Base-by-base conservation (phyloP, 495 filamentous ascomycete genomes). In the Hyaloscypha variabilis region DNA sequence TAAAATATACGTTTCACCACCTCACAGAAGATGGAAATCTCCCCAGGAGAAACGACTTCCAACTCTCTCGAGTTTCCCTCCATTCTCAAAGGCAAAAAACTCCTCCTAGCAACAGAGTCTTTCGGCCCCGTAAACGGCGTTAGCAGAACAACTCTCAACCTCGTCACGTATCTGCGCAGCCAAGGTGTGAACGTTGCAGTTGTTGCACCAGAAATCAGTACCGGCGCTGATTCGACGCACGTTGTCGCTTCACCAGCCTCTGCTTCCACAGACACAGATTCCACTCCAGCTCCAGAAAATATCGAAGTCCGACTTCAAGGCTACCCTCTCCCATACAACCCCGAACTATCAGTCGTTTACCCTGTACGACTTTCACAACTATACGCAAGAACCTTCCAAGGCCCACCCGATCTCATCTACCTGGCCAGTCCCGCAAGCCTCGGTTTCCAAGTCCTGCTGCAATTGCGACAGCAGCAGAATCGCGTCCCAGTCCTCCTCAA, bases 81-180 rank as follows among this genome's bases (percentile, higher is more conserved):
- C n/a, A 70, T 73, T 14, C 74, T 88, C 24, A 65, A 76, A 8
- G 82, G 82, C 31, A 85, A 82, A 71, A 79, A 81, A 67, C 76
- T 88, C 63, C 75, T 90, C 3, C 77, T 88, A 34, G 86, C 85
- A 30, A 87, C 86, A 10, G 87, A 90, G 69, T 87, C 85, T 19
- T 83, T 87, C 66, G 87, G 86, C 28, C 87, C 85, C 0, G 84
- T 88, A 64, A 90, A 90, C 69, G 86, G 87, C 21, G 87, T 90
- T 51, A 86, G 83, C 70, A 77, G 84, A 51, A 90, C 85, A 0
- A 88, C 87, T 2, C 75, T 82, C 69, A 85, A 82, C 76, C 76
- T 90, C 25, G 81, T 88, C 25, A 80, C 86, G 67, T 87, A 90
- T 63, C 76, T 90, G 23, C 79, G 83, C 53, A 73, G 72, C 24